phyloP scores from a whole-genome alignment of 2,329 filamentous ascomycete species.

The Xylariaceae sp. region DNA sequence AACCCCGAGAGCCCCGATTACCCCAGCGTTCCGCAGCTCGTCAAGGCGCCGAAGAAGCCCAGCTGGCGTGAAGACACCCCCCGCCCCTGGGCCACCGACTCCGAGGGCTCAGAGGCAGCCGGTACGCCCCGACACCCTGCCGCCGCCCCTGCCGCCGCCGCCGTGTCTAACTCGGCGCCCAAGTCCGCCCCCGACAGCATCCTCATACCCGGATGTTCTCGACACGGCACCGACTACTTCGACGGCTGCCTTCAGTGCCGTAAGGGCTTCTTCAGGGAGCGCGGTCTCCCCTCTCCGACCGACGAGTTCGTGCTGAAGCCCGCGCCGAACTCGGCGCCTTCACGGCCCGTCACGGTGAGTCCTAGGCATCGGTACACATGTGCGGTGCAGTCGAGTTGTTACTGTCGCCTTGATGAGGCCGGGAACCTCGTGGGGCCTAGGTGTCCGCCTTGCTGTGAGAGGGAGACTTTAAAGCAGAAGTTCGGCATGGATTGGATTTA shows the following conservation, averaged over 20 bases:
- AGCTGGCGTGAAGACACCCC: constrained; percentile 10
- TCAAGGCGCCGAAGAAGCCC: constrained; percentile 11
- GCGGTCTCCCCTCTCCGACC: constrained; percentile 2
- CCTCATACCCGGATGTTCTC: neutral
- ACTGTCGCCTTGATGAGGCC: neutral
- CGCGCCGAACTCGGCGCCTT: neutral
- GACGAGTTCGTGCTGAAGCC: neutral
- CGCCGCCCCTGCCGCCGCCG: too few species aligned
- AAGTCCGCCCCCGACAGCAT: neutral
- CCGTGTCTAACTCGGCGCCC: neutral
- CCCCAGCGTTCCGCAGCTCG: constrained; percentile 15
- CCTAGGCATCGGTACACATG: neutral
- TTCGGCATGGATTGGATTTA: neutral
- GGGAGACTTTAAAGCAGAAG: neutral
- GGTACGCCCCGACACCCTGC: too few species aligned
- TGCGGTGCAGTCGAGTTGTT: neutral
- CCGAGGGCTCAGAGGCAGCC: neutral
- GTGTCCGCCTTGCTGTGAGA: neutral
- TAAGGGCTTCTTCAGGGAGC: constrained; percentile 14
- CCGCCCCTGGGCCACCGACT: neutral
- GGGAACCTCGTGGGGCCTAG: neutral
- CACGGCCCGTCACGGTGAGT: neutral
- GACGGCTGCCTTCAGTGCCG: constrained; percentile 3
- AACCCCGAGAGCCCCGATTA: constrained; percentile 2
- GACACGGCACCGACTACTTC: neutral